These are phyloP conservation scores for Pythium dissotocum DNA, from an alignment of 352 stramenopile species.

Conservation along the genomic window DNA sequence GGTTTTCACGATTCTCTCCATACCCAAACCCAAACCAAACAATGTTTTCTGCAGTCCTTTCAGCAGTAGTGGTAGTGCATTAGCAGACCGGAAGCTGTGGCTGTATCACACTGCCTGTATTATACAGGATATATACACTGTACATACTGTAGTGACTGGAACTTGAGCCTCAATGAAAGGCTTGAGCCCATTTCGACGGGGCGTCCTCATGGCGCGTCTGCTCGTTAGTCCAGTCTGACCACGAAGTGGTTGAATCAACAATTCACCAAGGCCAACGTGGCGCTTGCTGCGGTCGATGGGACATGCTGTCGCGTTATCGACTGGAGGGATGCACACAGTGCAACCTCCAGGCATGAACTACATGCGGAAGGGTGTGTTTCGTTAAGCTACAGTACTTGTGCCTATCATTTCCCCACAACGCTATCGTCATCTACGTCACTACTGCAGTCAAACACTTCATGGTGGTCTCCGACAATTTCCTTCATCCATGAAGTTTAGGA, in stretches of 20 bases:
- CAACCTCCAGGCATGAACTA: no score
- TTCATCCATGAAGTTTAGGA: no score
- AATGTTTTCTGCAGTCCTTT: background rate
- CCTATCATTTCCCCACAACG: background rate
- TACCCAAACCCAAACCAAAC: conserved; percentile 15
- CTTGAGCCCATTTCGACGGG: no score
- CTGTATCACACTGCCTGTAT: background rate
- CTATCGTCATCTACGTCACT: background rate
- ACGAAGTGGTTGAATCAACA: background rate
- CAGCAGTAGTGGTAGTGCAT: no score
- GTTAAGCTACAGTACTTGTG: no score
- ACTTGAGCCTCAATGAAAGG: no score
- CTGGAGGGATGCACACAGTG: background rate
- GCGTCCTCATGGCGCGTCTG: background rate
- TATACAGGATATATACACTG: no score
- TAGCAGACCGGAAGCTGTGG: background rate
- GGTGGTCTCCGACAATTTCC: no score
- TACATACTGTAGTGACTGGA: no score
- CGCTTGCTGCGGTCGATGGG: background rate
- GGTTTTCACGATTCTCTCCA: conserved; percentile 64
- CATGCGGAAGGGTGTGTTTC: no score
- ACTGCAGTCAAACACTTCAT: background rate
- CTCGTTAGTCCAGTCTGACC: background rate
- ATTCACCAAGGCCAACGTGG: background rate
- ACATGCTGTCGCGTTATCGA: background rate